Base-by-base conservation (phyloP, 768 basidiomycete species). In the Leccinum subgranulosum region DNA sequence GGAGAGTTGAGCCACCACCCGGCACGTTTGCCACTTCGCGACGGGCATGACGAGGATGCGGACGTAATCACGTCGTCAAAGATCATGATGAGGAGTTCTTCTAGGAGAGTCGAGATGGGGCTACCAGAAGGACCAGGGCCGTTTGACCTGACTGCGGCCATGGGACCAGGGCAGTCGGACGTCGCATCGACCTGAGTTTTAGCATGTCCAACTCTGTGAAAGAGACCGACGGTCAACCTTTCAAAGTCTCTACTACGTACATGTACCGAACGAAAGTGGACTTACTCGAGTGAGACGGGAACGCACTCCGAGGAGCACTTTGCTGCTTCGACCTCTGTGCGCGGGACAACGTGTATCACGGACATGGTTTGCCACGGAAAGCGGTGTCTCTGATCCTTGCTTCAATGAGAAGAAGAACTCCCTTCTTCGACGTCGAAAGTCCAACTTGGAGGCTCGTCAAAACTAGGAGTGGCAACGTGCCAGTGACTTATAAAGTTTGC, bases 51-150 rank as follows among this genome's bases (percentile, higher is more conserved):
- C 2, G 41, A 52, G 5, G 55, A 56, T 43, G 58, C 58, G 1
- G 56, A 66, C 4, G 50, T 57, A 45, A 66, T 41, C 28, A 68
- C 58, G 9, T 60, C 56, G 29, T 62, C 56, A 51, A 68, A 56
- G 48, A 66, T 55, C n/a, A 66, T 58, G 33, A 65, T 6, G 23
- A 66, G 63, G n/a, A 66, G 49, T 41, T 66, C 66, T 39, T 65
- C 66, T 1, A 65, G 11, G 39, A 66, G 56, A 10, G 6, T 19
- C 11, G 47, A 53, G 39, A 64, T 56, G 41, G 53, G 59, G 8
- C 36, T 39, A 33, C 62, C 33, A 45, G 53, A 28, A 28, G 6
- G 6, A 9, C 29, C 54, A 34, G 27, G 19, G 28, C 17, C 47
- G 12, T 14, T 33, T 33, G 31, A 14, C 31, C 12, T 33, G 12